Percentiles rank a stretch among this genome's conserved stretches.
Conservation (phyloP, 116 monocot species). For the Phalaenopsis hybrid region DNA sequence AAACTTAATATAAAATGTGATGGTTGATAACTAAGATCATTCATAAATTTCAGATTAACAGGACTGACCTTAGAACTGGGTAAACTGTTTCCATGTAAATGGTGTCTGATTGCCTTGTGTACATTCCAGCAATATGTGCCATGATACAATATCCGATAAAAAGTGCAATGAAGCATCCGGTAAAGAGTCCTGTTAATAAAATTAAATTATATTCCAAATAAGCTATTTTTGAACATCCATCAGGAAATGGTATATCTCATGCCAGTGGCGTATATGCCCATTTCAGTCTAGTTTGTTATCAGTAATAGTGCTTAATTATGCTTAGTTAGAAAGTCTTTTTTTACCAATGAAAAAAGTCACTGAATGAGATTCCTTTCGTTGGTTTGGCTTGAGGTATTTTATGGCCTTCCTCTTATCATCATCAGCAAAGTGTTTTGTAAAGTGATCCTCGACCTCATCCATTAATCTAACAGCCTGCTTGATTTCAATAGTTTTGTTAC, state of each 20-base stretch:
- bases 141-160: conserved; percentile 86
- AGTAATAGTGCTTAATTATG: no score
- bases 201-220: neutral
- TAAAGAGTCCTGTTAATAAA: conserved; percentile 54
- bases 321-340: neutral
- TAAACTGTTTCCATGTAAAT: conserved; percentile 97
- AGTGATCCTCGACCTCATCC: conserved; percentile 88
- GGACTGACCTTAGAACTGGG: conserved; percentile 73
- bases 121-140: conserved; percentile 87
- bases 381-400: conserved; percentile 84
- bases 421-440: conserved; percentile 70
- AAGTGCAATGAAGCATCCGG: conserved; percentile 82
- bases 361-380: conserved; percentile 67
- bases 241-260: no score
- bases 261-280: no score
- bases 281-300: no score
- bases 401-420: conserved; percentile 75
- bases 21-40: neutral
- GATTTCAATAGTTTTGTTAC: conserved; percentile 8
- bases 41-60: neutral
- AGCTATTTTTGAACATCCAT: neutral
- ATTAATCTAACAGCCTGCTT: conserved; percentile 56
- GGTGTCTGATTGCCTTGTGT: conserved; percentile 51
- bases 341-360: conserved; percentile 97
- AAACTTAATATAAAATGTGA: neutral